Evolutionary conservation across 2,329 filamentous ascomycete genomes (phyloP).

Genomic region (Exophiala calicioides): DNA sequence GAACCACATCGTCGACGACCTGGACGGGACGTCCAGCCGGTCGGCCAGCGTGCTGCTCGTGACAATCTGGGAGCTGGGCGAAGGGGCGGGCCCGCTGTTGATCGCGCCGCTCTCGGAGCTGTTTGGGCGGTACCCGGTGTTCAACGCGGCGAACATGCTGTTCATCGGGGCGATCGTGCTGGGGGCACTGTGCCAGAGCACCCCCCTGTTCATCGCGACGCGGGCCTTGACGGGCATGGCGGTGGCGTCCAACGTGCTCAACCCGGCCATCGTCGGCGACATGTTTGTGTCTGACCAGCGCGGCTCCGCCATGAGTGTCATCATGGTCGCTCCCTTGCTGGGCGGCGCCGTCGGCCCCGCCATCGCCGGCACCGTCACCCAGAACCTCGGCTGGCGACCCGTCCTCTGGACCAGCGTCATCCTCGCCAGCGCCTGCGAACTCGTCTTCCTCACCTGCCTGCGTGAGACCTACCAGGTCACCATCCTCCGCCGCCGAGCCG

Average conservation of each 20-base stretch:
- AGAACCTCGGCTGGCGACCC: slow-evolving; percentile 30
- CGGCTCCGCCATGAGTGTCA: slow-evolving; percentile 59
- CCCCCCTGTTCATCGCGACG: slow-evolving; percentile 43
- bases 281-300: slow-evolving; percentile 60
- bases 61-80: slow-evolving; percentile 53
- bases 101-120: slow-evolving; percentile 49
- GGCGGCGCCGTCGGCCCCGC: slow-evolving; percentile 30
- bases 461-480: slow-evolving; percentile 38
- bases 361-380: slow-evolving; percentile 31
- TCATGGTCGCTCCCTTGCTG: slow-evolving; percentile 60
- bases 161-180: slow-evolving; percentile 48
- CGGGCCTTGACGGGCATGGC: slow-evolving; percentile 48
- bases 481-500: slow-evolving; percentile 34
- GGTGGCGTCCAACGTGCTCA: slow-evolving; percentile 57
- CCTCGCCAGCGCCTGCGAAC: slow-evolving; percentile 22
- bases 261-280: slow-evolving; percentile 65
- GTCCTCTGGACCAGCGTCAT: slow-evolving; percentile 30
- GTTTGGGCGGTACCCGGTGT: slow-evolving; percentile 42
- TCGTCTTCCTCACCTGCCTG: slow-evolving; percentile 33
- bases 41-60: slow-evolving; percentile 54
- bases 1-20: slow-evolving; percentile 53
- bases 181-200: slow-evolving; percentile 41
- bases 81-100: slow-evolving; percentile 48
- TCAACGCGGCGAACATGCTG: slow-evolving; percentile 44
- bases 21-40: slow-evolving; percentile 42